These are phyloP conservation scores for Exophiala sideris DNA, from an alignment of 2,329 filamentous ascomycete species.

Conservation along the genomic window DNA sequence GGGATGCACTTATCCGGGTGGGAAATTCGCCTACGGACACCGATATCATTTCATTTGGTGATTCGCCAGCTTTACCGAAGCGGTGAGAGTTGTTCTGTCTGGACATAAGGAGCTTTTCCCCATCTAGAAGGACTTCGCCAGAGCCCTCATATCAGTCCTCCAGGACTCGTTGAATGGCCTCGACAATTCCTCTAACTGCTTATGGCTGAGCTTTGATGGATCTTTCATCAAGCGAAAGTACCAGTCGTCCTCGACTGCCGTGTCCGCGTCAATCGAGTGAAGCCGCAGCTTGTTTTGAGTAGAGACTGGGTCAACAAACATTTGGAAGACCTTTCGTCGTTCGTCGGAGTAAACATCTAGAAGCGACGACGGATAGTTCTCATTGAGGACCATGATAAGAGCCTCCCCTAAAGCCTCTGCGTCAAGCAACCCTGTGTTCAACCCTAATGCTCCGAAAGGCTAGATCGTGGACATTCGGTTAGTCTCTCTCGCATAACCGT, in stretches of 20 bases:
- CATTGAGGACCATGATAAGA: slow-evolving; percentile 15
- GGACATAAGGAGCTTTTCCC: too few relatives aligned
- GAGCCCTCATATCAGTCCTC: slow-evolving; percentile 11
- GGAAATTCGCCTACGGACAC: too few relatives aligned
- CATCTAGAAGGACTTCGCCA: too few relatives aligned
- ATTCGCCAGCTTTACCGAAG: too few relatives aligned
- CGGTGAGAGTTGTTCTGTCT: too few relatives aligned
- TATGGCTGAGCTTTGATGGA: neutral
- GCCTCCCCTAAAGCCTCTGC: slow-evolving; percentile 12
- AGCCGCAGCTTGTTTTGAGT: slow-evolving; percentile 15
- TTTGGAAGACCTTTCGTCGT: slow-evolving; percentile 16
- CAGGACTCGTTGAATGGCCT: slow-evolving; percentile 15
- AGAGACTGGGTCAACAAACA: slow-evolving; percentile 15
- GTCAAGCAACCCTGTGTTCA: slow-evolving; percentile 20
- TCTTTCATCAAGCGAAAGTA: slow-evolving; percentile 6
- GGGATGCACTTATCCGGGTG: too few relatives aligned
- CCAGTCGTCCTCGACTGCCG: slow-evolving; percentile 13
- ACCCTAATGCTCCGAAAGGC: slow-evolving; percentile 14
- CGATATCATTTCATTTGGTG: too few relatives aligned
- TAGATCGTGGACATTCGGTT: neutral
- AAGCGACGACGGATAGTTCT: neutral
- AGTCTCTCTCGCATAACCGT: neutral
- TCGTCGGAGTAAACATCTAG: slow-evolving; percentile 13
- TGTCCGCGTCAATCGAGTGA: slow-evolving; percentile 2
- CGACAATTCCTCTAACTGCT: slow-evolving; percentile 3